A percentile compares a stretch with the other conserved stretches of the same genome.
Evolutionary conservation across 805 yeast species (phyloP).

Genomic region (Lipomyces spencermartinsiae): DNA sequence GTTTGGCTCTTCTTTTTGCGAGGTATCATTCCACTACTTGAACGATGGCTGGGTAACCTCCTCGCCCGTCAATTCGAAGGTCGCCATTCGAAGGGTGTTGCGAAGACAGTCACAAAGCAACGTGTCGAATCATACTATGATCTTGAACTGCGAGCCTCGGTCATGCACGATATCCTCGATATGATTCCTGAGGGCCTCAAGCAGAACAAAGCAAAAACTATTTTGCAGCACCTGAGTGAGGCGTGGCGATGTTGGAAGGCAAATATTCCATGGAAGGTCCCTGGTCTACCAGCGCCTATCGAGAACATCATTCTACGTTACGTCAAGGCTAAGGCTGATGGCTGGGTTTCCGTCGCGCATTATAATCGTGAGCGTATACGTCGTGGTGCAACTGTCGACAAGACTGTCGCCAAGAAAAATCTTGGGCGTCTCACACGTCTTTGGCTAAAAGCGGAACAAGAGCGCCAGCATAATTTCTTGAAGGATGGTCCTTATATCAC

Average conservation of each 20-base stretch:
- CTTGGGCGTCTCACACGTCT: conserved; percentile 88
- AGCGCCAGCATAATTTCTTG: conserved; percentile 77
- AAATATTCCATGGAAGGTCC: conserved; percentile 96
- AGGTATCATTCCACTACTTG: conserved; percentile 89
- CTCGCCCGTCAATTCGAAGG: conserved; percentile 96
- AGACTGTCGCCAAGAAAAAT: conserved; percentile 91
- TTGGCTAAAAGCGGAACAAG: conserved; percentile 93
- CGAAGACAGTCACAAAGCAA: conserved; percentile 94
- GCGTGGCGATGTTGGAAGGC: conserved; percentile 99
- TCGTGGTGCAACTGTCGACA: conserved; percentile 91
- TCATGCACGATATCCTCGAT: conserved; percentile 92
- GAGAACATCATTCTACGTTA: conserved; percentile 86
- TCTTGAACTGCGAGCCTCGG: conserved; percentile 89
- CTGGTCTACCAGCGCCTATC: conserved; percentile 92
- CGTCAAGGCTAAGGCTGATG: conserved; percentile 93
- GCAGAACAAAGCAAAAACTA: conserved; percentile 83
- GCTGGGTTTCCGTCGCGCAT: conserved; percentile 94
- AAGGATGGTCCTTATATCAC: conserved; percentile 86
- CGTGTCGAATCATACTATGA: conserved; percentile 95
- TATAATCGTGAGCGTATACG: conserved; percentile 87
- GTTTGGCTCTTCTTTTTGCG: conserved; percentile 92
- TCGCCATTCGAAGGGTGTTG: conserved; percentile 85
- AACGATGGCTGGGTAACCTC: conserved; percentile 93
- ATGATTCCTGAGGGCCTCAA: conserved; percentile 96
- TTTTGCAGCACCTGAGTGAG: conserved; percentile 91